Conservation (phyloP, 192 early-diverging fungal genomes). For the Rhizoclosmatium globosum region DNA sequence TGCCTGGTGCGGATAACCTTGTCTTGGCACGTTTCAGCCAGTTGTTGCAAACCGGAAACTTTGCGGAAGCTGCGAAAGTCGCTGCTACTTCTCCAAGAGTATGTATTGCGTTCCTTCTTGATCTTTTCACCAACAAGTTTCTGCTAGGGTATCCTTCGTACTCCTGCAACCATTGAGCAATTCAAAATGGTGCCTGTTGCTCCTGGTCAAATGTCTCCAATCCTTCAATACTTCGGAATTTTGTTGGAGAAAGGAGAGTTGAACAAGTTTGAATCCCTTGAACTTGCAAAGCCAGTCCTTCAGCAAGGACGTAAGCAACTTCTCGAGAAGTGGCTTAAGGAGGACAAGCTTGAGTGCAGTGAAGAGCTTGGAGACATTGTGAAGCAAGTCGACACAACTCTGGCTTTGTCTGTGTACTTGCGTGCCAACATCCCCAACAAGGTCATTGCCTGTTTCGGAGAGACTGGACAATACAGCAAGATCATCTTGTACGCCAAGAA, state of each 20-base stretch:
- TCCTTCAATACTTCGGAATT: conserved; percentile 97
- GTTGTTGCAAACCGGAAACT: conserved; percentile 79
- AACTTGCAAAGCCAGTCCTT: conserved; percentile 91
- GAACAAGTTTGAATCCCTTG: conserved; percentile 94
- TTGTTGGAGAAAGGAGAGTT: conserved; percentile 93
- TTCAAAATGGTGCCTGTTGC: conserved; percentile 84
- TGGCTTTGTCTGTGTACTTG: conserved; percentile 94
- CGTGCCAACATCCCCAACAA: conserved; percentile 94
- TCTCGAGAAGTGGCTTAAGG: conserved; percentile 98
- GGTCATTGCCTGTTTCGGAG: conserved; percentile 96
- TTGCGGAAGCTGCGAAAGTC: conserved; percentile 90
- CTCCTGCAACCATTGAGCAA: conserved; percentile 91
- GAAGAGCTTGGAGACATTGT: conserved; percentile 99
- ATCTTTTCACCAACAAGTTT: not conserved
- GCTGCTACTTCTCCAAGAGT: conserved; percentile 92
- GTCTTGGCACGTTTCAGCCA: conserved; percentile 92
- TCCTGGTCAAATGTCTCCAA: conserved; percentile 86
- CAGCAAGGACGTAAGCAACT: conserved; percentile 90
- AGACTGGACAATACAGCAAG: conserved; percentile 95
- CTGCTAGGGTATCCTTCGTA: conserved; percentile 87
- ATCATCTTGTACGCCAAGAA: conserved; percentile 96
- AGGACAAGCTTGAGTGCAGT: conserved; percentile 98
- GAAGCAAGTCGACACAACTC: conserved; percentile 86
- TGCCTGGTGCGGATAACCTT: conserved; percentile 93
- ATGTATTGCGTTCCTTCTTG: conserved; percentile 28